A percentile compares a stretch with the other conserved stretches of the same genome.
These are phyloP conservation scores for Sphagnurus paluster DNA, from an alignment of 1,284 basidiomycete genomes.

Conservation along the genomic window DNA sequence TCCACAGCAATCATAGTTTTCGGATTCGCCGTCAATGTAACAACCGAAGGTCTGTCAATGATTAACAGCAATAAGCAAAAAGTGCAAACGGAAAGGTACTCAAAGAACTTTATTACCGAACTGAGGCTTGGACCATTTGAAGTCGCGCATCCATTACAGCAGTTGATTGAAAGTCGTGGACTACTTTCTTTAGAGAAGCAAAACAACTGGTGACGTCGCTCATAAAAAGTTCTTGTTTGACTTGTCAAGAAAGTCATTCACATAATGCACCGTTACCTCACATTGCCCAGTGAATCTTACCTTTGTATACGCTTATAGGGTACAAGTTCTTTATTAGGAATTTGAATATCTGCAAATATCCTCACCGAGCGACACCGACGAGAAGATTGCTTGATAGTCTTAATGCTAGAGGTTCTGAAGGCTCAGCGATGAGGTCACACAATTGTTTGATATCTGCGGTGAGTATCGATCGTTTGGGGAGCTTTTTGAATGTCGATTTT, in stretches of 20 bases:
- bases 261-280: background rate
- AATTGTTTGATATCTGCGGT: conserved; percentile 78
- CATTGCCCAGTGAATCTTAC: conserved; percentile 39
- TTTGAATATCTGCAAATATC: background rate
- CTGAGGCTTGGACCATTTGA: conserved; percentile 68
- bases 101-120: too few species aligned
- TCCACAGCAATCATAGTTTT: conserved; percentile 53
- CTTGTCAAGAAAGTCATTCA: conserved; percentile 35
- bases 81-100: too few species aligned
- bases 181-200: conserved; percentile 70
- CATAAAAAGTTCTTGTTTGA: conserved; percentile 81
- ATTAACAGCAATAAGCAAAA: too few species aligned
- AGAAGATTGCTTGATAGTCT: conserved; percentile 84
- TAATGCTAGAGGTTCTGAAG: conserved; percentile 82
- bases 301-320: conserved; percentile 65
- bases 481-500: conserved; percentile 78
- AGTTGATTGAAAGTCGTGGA: conserved; percentile 56
- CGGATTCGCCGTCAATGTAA: conserved; percentile 62
- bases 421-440: conserved; percentile 78
- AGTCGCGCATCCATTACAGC: conserved; percentile 47
- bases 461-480: conserved; percentile 78
- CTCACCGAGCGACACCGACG: conserved; percentile 83
- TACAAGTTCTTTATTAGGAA: background rate
- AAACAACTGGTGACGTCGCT: conserved; percentile 80
- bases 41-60: conserved; percentile 52